These are phyloP conservation scores for Lablab purpureus DNA, from an alignment of 306 rosid genomes.

Conservation along the genomic window DNA sequence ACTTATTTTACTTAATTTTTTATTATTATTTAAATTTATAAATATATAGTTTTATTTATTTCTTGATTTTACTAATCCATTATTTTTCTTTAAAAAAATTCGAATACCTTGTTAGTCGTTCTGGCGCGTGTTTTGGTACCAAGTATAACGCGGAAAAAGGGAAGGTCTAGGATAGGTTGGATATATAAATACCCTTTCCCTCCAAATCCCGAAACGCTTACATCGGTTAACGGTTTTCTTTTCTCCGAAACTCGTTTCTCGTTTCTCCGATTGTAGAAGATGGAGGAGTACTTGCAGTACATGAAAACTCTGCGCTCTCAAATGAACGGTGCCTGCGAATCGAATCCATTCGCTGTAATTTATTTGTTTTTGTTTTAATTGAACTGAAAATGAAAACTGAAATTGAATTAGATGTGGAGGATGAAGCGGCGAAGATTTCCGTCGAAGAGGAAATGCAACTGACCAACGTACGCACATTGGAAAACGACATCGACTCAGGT, in stretches of 20 bases:
- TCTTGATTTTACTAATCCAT: no score
- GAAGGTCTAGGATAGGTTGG: background rate
- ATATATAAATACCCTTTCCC: conserved; percentile 35
- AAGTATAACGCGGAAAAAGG: no score
- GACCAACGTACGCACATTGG: conserved; percentile 66
- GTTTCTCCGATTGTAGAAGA: conserved; percentile 43
- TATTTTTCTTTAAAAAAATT: no score
- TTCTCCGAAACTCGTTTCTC: conserved; percentile 1
- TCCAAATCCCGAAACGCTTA: conserved; percentile 9
- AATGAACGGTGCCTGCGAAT: conserved; percentile 71
- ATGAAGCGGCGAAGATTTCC: conserved; percentile 81
- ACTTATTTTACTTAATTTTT: no score
- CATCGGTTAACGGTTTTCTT: background rate
- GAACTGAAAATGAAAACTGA: conserved; percentile 6
- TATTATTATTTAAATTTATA: no score
- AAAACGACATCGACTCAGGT: conserved; percentile 75
- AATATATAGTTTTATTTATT: no score
- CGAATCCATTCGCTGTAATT: conserved; percentile 10
- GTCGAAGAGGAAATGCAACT: conserved; percentile 81
- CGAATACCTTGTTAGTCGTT: no score
- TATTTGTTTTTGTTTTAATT: background rate
- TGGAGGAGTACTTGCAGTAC: conserved; percentile 88
- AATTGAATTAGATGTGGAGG: conserved; percentile 73
- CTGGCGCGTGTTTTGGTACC: no score
- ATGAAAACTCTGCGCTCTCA: conserved; percentile 88